Base-by-base conservation (phyloP, 2,329 filamentous ascomycete genomes). In the Penicillium sp. region DNA sequence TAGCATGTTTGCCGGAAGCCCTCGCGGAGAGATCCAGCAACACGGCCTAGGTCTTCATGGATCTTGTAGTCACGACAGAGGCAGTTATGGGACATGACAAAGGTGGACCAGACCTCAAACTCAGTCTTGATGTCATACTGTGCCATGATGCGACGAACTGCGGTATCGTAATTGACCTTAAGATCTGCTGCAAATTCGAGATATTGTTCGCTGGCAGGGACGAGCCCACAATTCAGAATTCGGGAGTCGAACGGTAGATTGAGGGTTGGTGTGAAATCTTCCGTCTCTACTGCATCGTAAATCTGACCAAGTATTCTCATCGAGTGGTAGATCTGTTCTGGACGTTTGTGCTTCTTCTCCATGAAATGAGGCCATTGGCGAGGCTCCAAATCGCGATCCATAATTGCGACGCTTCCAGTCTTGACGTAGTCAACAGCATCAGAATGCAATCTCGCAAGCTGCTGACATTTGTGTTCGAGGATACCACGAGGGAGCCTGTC, bases 341-440 rank as follows among this genome's bases (percentile, higher is more conserved):
- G 70, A 1, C 76, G 67, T 35, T 78, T 77, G 42, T 78, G 63
- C 16, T 77, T 81, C 69, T 88, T 92, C 70, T 92, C 89, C 88
- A 96, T 93, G 70, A 93, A 98, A 72, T 97, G 93, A 0, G 92
- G 95, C 84, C 86, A 96, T 53, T 66, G 77, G 6, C 67, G 78
- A 0, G 90, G 87, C n/a, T 80, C 78, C 4, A 95, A 77, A 0
- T 81, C 77, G 39, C 78, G 75, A 7, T 80, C 78, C 79, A 96
- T 89, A 21, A 82, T 76, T 0, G 93, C 93, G 0, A 90, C 85
- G 10, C 88, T 82, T 0, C 95, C 95, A 1, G 91, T 93, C 77
- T 99, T 99, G 45, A 91, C 88, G 70, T 95, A 99, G 72, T 99
- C 95, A 1, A 99, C 95, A 0, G 95, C 93, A 65, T 88, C 86